Evolutionary conservation across 306 rosid genomes (phyloP), one percentile per base, ranked within the genome.

Genomic region (Medicago ruthenica): DNA sequence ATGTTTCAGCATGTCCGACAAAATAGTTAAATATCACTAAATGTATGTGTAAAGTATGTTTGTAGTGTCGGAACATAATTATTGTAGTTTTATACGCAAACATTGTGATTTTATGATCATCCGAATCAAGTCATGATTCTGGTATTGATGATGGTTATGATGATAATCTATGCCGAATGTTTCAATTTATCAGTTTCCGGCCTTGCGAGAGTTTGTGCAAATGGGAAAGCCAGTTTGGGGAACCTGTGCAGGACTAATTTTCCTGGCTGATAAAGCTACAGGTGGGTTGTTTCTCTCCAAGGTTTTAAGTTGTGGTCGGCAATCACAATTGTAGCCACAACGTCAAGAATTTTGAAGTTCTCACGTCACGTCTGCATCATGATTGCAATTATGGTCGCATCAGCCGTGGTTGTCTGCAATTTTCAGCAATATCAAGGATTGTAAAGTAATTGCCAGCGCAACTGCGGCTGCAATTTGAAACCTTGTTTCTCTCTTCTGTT

Each of bases 211-310:
- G 84, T 95, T 95, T 77, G 99, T 95, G 24, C 80, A 85, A 81
- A 70, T 85, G 88, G 97, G 97, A 79, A 95, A 87, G 87, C 99
- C 99, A 78, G 99, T 95, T 45, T 95, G 99, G 99, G 99, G 99
- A 81, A 95, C 97, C 70, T 95, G 99, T 85, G 99, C 99, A 14
- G 99, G 99, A 76, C 99, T 95, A 41, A 92, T 95, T 75, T 95
- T 95, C 87, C 81, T 92, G 85, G 99, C 99, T 60, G 40, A 95
- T 79, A 92, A 86, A 59, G 97, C 99, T 50, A 24, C 78, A 78
- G 97, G 99, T 95, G 62, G 37, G 68, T 81, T 79, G 60, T 76
- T 71, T 55, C 70, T 54, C 27, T 83, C 71, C 21, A 7, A 31
- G 20, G 67, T 61, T 61, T 34, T 31, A 31, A 31, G 34, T 15